Percentiles rank a stretch among this genome's conserved stretches.
phyloP scores from a whole-genome alignment of 345 rosid species.

The Syzygium oleosum region DNA sequence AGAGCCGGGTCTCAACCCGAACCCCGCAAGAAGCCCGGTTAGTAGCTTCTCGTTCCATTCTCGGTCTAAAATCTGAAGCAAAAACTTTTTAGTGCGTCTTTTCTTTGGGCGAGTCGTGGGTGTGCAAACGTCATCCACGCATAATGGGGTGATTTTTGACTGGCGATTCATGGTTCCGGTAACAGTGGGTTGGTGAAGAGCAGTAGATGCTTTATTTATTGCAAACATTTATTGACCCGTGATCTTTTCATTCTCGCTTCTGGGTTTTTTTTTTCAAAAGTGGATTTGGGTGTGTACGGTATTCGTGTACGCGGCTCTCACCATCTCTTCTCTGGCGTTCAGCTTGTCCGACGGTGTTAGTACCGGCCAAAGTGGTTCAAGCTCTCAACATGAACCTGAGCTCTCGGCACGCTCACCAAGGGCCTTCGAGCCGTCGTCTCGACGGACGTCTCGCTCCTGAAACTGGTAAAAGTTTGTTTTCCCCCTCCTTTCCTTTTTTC shows the following conservation, averaged over 20 bases:
- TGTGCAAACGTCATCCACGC: not conserved
- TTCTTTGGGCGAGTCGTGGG: not conserved
- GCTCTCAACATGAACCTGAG: slow-evolving; percentile 58
- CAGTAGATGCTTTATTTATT: not conserved
- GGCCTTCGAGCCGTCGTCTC: slow-evolving; percentile 25
- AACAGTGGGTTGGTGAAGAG: not conserved
- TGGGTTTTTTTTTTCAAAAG: not conserved
- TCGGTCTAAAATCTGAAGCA: not conserved
- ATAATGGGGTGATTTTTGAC: not conserved
- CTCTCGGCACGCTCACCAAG: slow-evolving; percentile 11
- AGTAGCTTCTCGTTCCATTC: not conserved
- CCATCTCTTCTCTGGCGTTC: not conserved
- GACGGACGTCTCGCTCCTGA: slow-evolving; percentile 5
- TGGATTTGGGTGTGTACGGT: not conserved
- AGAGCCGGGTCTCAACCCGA: slow-evolving; percentile 21
- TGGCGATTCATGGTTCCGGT: not conserved
- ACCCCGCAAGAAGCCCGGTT: slow-evolving; percentile 56
- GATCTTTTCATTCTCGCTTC: not conserved
- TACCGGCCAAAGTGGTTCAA: slow-evolving; percentile 80
- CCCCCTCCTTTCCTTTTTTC: not conserved
- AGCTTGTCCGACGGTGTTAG: slow-evolving; percentile 46
- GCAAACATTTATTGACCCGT: not conserved
- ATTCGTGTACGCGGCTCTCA: not conserved
- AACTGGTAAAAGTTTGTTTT: slow-evolving; percentile 2
- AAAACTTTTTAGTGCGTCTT: not conserved